phyloP scores from a whole-genome alignment of 768 basidiomycete genomes.

The Gautieria morchelliformis region DNA sequence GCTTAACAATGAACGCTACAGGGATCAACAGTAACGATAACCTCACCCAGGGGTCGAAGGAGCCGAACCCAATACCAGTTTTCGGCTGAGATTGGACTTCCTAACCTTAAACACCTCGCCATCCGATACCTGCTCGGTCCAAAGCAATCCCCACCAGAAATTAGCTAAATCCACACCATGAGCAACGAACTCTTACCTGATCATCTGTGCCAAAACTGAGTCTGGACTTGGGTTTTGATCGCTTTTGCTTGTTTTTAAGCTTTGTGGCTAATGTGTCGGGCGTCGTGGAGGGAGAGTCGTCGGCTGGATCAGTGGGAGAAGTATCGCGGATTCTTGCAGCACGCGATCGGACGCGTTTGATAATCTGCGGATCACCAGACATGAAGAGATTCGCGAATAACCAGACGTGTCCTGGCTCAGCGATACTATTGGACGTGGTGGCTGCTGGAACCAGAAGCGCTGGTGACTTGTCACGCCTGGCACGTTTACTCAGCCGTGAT shows the following conservation, averaged over 20 bases:
- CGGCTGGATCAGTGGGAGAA: slow-evolving; percentile 20
- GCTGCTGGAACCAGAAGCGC: too few relatives aligned
- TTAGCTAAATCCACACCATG: not conserved
- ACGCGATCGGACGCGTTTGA: slow-evolving; percentile 9
- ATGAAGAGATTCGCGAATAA: not conserved
- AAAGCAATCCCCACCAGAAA: slow-evolving; percentile 20
- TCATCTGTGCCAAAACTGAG: slow-evolving; percentile 71
- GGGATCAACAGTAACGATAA: not conserved
- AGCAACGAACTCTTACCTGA: slow-evolving; percentile 39
- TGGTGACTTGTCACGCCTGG: too few relatives aligned
- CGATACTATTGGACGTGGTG: not conserved
- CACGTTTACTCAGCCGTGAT: too few relatives aligned
- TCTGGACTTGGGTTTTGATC: slow-evolving; percentile 51
- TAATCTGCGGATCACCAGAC: not conserved
- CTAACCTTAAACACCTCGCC: slow-evolving; percentile 69
- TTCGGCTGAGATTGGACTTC: slow-evolving; percentile 68
- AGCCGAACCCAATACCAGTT: slow-evolving; percentile 46
- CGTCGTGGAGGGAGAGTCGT: slow-evolving; percentile 36
- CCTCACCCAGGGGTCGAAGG: slow-evolving; percentile 26
- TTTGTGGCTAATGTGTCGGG: slow-evolving; percentile 47
- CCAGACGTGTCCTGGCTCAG: not conserved
- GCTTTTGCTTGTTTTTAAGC: slow-evolving; percentile 63
- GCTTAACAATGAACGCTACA: not conserved
- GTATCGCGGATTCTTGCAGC: slow-evolving; percentile 1
- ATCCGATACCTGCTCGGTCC: slow-evolving; percentile 36